Base-by-base conservation (phyloP, 2,329 filamentous ascomycete species). In the Alternaria conjuncta region DNA sequence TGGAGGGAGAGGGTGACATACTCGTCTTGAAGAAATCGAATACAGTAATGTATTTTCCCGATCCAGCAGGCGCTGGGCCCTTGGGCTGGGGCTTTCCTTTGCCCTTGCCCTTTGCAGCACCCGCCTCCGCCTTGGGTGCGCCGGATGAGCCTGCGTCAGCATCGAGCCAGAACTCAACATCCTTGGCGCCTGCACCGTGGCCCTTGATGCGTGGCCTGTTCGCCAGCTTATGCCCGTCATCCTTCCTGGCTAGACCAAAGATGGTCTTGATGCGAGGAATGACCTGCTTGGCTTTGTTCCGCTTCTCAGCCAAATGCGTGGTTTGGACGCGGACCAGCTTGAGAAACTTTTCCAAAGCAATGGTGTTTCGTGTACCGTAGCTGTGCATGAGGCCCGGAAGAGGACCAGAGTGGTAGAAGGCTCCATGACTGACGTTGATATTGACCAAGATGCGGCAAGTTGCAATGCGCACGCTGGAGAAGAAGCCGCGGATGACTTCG, bases 381-480 rank as follows among this genome's bases (percentile, higher is more conserved):
- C 47, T 59, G 4, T 53, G 36, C 69, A 77, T 77, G 3, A 78
- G 64, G 13, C 45, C 41, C 6, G 63, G 43, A 2, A 88, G 68
- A 4, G 75, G 74, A 3, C 79, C 80, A 1, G 79, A 70, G 58
- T 85, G 78, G 71, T 87, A 88, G 68, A 88, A 89, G 0, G 87
- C 86, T 3, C 83, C 81, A 60, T 85, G 83, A 15, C 85, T 87
- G 46, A 89, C 86, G 57, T 90, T 88, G 3, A 90, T 80, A 55
- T 90, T 90, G 23, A 90, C 75, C 1, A 90, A 72, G 13, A 90
- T 79, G 7, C 87, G 83, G 43, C 82, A 82, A 20, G 86, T 86
- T 1, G 86, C 85, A 9, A 85, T 80, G 6, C 88, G 85, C 47
- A 88, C 85, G 69, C 87, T 89, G 9, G 86, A 80, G 69, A 86